Base-by-base conservation (phyloP, 169 alveolate species). In the Plasmodium blacklocki region DNA sequence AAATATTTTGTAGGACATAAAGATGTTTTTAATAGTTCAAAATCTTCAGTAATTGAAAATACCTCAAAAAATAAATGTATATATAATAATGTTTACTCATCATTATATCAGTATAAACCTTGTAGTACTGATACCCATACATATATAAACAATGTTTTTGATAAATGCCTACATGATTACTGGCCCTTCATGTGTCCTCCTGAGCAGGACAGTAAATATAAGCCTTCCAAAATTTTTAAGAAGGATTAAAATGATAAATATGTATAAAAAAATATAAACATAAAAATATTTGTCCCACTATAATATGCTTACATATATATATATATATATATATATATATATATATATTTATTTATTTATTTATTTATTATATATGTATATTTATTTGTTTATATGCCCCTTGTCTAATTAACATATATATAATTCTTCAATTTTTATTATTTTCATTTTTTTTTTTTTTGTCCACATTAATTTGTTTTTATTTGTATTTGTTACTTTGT, bases 101-200 rank as follows among this genome's bases (percentile, higher is more conserved):
- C 91, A 45, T 66, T 74, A 43, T 50, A 54, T 54, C 92, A 66
- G 62, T 75, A 54, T 29, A 54, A 89, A 64, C 94, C 87, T 21
- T 72, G 85, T 12, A 62, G 19, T 19, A 74, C 47, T 59, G 23
- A 72, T 67, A 50, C 76, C 2, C 91, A 92, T 47, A 63, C n/a
- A 18, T 88, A 62, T 49, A 78, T 92, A 19, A 71, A 86, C 45
- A 45, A 86, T 15, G 95, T 92, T 19, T 92, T 88, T 63, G 75
- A 70, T 47, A 73, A 88, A 19, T 92, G 95, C 45, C 3, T 86
- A 43, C 68, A 70, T 14, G 95, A 93, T 45, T 74, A 78, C 45
- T 93, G 94, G 94, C 95, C 95, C 15, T 93, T 93, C 62, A 80
- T 89, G 93, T 89, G 76, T 43, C 83, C 93, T 2, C 94, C 94